These are phyloP conservation scores for Trichosporon sp. DNA, from an alignment of 1,284 basidiomycete species.

Conservation along the genomic window DNA sequence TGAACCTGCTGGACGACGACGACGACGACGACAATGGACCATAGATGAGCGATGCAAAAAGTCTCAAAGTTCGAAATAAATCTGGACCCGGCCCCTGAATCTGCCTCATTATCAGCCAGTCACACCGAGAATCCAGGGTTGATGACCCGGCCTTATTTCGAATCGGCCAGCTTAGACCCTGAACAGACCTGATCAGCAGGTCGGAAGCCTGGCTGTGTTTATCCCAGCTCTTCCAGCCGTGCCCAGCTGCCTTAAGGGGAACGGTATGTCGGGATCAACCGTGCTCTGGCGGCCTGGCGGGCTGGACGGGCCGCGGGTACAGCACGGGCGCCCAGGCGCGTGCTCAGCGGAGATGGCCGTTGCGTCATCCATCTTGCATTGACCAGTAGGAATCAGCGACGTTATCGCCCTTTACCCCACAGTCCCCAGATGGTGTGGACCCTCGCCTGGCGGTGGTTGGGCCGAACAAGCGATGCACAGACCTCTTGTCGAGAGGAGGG, in stretches of 20 bases:
- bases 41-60: background rate
- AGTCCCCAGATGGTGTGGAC: background rate
- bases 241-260: no score
- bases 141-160: background rate
- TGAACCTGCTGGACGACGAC: background rate
- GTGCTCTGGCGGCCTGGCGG: no score
- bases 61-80: constrained; percentile 6
- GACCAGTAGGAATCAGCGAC: background rate
- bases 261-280: no score
- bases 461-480: background rate
- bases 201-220: no score
- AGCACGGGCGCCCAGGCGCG: no score
- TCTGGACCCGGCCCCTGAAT: background rate
- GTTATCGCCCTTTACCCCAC: constrained; percentile 2
- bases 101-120: background rate
- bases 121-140: background rate
- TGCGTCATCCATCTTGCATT: background rate
- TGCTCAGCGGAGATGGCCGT: background rate
- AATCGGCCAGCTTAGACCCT: background rate
- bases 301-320: no score
- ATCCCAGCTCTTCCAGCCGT: no score
- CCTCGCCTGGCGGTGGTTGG: background rate
- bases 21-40: background rate
- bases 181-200: background rate
- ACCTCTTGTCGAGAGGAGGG: background rate